Base-by-base conservation (phyloP, 1,284 basidiomycete species). In the Apiotrichum gracile region DNA sequence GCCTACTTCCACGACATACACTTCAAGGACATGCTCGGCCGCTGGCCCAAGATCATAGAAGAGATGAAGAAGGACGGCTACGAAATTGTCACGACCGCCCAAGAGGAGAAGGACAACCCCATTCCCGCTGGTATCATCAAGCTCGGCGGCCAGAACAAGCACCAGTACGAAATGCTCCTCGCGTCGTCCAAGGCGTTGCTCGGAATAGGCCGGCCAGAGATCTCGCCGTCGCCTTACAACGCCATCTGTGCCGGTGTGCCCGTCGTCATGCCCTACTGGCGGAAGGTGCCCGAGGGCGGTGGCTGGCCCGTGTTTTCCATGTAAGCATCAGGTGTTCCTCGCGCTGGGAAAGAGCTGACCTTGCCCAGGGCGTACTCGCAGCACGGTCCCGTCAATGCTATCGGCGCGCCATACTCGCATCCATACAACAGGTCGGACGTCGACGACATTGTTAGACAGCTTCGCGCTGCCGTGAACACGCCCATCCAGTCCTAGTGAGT, bases 391-490 rank as follows among this genome's bases (percentile, higher is more conserved):
- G 68, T 67, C 1, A 52, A 61, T 17, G 45, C 47, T 1, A 48
- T 73, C 21, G 72, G 70, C 35, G 58, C 65, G 27, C 73, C 73
- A 7, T 72, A 69, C 49, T 70, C 69, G 12, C 74, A 74, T 54
- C 54, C 57, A 5, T 72, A 73, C 55, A 56, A 59, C n/a, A 37
- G 49, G 6, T 24, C 53, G 2, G 68, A 68, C 50, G 58, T 61
- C 29, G 65, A 61, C 19, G 49, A 61, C 24, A 40, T 69, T 25
- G 21, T 58, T 13, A 52, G 55, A 34, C 59, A 60, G 19, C 50
- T 69, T 10, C 52, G 57, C 17, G 47, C 40, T 44, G 69, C 69
- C 3, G 54, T 66, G 26, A 34, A 25, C 2, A 67, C 65, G 5
- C 62, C 67, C 0, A 67, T 71, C 21, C 59, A 58, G 33, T 39